These are phyloP conservation scores for Thraustotheca clavata DNA, from an alignment of 352 stramenopile genomes.

Conservation along the genomic window DNA sequence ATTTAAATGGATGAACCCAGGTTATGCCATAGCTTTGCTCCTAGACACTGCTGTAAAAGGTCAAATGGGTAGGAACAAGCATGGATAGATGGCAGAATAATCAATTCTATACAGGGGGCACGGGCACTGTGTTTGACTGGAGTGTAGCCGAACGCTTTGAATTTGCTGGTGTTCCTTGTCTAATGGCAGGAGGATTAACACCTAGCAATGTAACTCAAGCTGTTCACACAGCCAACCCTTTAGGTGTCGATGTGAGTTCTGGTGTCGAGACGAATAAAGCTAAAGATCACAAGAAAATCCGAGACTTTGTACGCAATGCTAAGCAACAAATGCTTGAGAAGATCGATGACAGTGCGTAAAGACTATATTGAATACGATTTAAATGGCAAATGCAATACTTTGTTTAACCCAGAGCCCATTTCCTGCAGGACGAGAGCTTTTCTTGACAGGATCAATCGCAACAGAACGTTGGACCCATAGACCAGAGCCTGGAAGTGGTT, in stretches of 20 bases:
- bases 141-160: conserved; percentile 88
- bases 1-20: neutral
- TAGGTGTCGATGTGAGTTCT: conserved; percentile 94
- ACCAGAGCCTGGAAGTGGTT: no score
- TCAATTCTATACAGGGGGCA: conserved; percentile 54
- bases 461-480: conserved; percentile 17
- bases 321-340: neutral
- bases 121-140: conserved; percentile 95
- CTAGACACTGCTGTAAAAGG: conserved; percentile 96
- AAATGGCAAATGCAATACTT: conserved; percentile 16
- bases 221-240: conserved; percentile 65
- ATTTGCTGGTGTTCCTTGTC: conserved; percentile 86
- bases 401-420: conserved; percentile 21
- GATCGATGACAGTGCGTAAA: neutral
- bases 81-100: neutral
- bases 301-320: conserved; percentile 22
- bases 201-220: conserved; percentile 91
- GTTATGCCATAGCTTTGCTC: conserved; percentile 82
- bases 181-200: conserved; percentile 95
- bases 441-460: neutral
- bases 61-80: conserved; percentile 25
- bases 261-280: conserved; percentile 81
- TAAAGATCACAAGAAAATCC: conserved; percentile 74
- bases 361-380: neutral
- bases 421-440: neutral